Base-by-base conservation (phyloP, 805 yeast genomes). In the Torulaspora quercuum region DNA sequence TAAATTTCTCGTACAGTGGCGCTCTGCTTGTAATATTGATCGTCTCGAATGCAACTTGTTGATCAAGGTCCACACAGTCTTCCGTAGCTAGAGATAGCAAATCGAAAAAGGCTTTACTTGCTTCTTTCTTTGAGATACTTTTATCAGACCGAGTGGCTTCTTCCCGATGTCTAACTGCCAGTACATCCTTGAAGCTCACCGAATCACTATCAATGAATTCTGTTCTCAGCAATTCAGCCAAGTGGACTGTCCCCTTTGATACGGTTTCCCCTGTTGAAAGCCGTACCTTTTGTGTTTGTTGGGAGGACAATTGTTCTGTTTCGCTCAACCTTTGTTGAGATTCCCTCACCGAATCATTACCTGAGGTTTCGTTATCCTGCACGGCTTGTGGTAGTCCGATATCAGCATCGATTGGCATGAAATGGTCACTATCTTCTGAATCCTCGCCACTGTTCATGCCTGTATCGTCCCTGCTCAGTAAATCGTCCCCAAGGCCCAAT, bases 71-170 rank as follows among this genome's bases (percentile, higher is more conserved):
- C 29, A 88, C 64, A 36, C 90, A 80, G 48, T 82, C 88, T 29
- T 77, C 69, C 5, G 92, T 80, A 2, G 94, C 94, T 39, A 88
- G 67, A 3, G 87, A 90, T 48, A 88, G 67, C 55, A 88, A 58
- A 56, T 88, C 95, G 52, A 87, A 88, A 61, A 88, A 88, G 36
- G 84, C 45, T 25, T 41, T 47, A 35, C 60, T 50, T 2, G 59
- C 64, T 27, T 52, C 57, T 10, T 33, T 37, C 39, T 41, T 57
- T 7, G 57, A 42, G 7, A 45, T 36, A 14, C 28, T 25, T 16
- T 17, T 13, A 17, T 21, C 18, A 5, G 11, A 10, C 2, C 32
- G 21, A 13, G 23, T 22, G 29, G 25, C 29, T 34, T 38, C 30
- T 8, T 29, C 33, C n/a, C 25, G 27, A 24, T 31, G 21, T 18